These are phyloP conservation scores for Citrus glauca DNA, from an alignment of 345 rosid genomes.

Conservation along the genomic window DNA sequence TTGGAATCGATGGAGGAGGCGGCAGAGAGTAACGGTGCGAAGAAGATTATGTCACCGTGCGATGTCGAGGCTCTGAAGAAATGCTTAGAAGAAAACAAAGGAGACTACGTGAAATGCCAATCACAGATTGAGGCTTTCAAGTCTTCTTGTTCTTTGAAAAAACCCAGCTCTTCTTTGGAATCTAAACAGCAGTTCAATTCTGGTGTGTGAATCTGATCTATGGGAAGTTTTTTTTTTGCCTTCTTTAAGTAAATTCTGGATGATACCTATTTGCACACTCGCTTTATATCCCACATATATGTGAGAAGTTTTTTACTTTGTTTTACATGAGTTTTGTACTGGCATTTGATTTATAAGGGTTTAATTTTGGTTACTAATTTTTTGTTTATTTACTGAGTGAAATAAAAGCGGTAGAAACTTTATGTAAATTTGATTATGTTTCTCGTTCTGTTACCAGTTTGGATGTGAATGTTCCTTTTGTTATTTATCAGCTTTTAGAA, in stretches of 20 bases:
- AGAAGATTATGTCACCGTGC: constrained; percentile 57
- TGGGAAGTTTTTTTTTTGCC: too few species aligned
- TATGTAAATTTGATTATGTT: background rate
- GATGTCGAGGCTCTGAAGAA: constrained; percentile 86
- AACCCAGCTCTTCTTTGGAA: constrained; percentile 26
- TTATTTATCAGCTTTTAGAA: background rate
- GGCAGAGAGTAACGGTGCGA: constrained; percentile 25
- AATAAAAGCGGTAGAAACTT: background rate
- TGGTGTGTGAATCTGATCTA: background rate
- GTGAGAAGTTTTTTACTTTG: background rate
- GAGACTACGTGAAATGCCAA: constrained; percentile 64
- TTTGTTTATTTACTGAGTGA: background rate
- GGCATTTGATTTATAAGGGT: background rate
- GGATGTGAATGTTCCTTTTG: background rate
- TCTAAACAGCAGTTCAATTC: background rate
- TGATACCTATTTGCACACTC: background rate
- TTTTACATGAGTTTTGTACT: background rate
- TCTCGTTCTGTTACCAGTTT: background rate
- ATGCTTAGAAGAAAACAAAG: constrained; percentile 83
- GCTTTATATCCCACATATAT: background rate
- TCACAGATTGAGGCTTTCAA: constrained; percentile 77
- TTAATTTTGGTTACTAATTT: background rate
- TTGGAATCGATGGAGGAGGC: constrained; percentile 23
- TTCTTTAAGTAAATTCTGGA: background rate
- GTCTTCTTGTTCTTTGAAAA: constrained; percentile 64